Evolutionary conservation across 192 early-diverging fungal genomes (phyloP), one percentile per base, ranked within the genome.

Genomic region (Coemansia furcata): DNA sequence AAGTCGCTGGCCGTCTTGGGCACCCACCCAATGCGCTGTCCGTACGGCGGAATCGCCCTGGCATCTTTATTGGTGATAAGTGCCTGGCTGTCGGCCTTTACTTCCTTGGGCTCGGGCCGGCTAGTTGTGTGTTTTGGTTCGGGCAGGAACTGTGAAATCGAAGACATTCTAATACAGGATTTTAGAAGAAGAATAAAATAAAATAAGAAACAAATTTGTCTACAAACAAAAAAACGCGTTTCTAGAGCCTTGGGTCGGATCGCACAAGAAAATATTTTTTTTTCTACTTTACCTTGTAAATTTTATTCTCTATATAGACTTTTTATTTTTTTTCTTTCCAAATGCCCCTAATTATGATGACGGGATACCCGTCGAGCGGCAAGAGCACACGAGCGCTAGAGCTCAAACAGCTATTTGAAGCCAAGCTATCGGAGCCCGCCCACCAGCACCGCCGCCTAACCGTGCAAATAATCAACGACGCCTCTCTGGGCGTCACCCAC

Each of bases 291-390:
- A 17, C 30, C 3, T 29, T 47, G 9, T 23, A 62, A 32, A 49
- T 36, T 63, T 65, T 12, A 32, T 6, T 54, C 23, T 35, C 12
- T 23, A 6, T 35, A n/a, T 37, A 21, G 33, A 37, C 32, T 37
- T 37, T 60, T 23, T 38, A 8, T 8, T 8, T 17, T 17, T 57
- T 17, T 35, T 14, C 12, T 0, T 1, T 3, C 3, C 14, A 65
- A 77, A 99, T 99, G 97, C 97, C 97, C 32, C 87, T 99, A 5
- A 85, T 99, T 32, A 88, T 92, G 60, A 78, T 99, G 57, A 88
- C 87, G 59, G 97, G 97, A 23, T 84, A 92, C 58, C 97, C 97
- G 62, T 89, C 87, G 40, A 91, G 90, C 67, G 97, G 97, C 57
- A 99, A 99, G 73, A 92, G 94, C 7, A 90, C 80, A 32, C 84